phyloP scores from a whole-genome alignment of 73 alveolate genomes.

The Blepharisma stoltei region DNA sequence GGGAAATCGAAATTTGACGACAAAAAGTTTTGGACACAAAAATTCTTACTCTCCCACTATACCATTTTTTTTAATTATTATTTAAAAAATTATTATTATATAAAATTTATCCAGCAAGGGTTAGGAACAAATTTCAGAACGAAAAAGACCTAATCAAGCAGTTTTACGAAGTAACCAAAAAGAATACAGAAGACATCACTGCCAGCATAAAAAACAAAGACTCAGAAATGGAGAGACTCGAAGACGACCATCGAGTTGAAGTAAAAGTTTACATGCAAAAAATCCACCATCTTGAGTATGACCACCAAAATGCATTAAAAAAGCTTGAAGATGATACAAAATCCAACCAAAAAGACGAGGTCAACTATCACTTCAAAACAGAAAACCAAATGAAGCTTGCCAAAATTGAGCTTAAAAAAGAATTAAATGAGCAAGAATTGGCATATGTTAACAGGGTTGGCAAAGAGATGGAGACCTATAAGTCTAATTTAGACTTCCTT shows the following conservation, averaged over 20 bases:
- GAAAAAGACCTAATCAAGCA: constrained; percentile 92
- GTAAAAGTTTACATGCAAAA: constrained; percentile 86
- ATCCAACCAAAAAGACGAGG: constrained; percentile 73
- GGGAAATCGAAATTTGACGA: constrained; percentile 43
- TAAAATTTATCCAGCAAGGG: no score
- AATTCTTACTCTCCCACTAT: no score
- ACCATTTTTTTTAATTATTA: no score
- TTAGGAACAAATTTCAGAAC: constrained; percentile 83
- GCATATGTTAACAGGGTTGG: constrained; percentile 70
- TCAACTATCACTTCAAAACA: constrained; percentile 63
- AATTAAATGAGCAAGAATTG: constrained; percentile 64
- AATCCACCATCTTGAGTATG: constrained; percentile 93
- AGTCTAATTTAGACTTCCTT: constrained; percentile 50
- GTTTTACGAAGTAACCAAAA: constrained; percentile 77
- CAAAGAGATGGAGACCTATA: constrained; percentile 61
- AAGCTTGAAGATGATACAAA: constrained; percentile 75
- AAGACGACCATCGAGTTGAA: constrained; percentile 79
- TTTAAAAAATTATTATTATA: no score
- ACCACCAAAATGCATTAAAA: constrained; percentile 69
- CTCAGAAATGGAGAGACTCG: constrained; percentile 74
- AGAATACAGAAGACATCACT: constrained; percentile 69
- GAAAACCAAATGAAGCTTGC: constrained; percentile 76
- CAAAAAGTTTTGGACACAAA: constrained; percentile 75
- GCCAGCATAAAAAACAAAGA: constrained; percentile 74
- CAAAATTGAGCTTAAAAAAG: constrained; percentile 75